Conservation (phyloP, 495 filamentous ascomycete species). For the Aspergillus leporis region DNA sequence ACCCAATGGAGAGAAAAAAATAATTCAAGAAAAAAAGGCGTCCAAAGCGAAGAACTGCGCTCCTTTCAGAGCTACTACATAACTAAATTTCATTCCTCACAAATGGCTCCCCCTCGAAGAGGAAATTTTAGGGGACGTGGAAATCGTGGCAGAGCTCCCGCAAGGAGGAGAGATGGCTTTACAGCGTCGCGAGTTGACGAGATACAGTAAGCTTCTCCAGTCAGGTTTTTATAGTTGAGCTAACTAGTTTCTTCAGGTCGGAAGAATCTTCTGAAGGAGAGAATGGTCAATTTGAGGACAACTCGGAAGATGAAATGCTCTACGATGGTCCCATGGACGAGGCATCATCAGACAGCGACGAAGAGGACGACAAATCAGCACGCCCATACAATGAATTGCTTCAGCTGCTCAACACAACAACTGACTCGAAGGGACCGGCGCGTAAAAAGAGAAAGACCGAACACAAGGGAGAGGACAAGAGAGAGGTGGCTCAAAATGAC, state of each 20-base stretch:
- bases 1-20: not conserved
- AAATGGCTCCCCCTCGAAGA: conserved; percentile 25
- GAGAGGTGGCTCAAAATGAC: conserved; percentile 13
- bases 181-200: conserved; percentile 43
- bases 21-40: not conserved
- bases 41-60: not conserved
- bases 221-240: not conserved
- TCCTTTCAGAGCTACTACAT: not conserved
- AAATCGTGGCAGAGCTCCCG: conserved; percentile 22
- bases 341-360: conserved; percentile 45
- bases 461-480: conserved; percentile 26
- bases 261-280: conserved; percentile 36
- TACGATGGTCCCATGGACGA: conserved; percentile 34
- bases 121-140: conserved; percentile 36
- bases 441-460: conserved; percentile 70
- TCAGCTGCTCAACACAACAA: conserved; percentile 53
- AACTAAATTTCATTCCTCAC: not conserved
- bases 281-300: conserved; percentile 15
- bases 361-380: conserved; percentile 42
- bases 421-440: conserved; percentile 54
- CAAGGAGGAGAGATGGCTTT: conserved; percentile 31
- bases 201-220: conserved; percentile 32
- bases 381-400: conserved; percentile 67
- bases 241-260: conserved; percentile 30
- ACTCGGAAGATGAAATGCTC: conserved; percentile 24